Conservation (phyloP, 1,284 basidiomycete genomes). For the Amylostereum areolatum region DNA sequence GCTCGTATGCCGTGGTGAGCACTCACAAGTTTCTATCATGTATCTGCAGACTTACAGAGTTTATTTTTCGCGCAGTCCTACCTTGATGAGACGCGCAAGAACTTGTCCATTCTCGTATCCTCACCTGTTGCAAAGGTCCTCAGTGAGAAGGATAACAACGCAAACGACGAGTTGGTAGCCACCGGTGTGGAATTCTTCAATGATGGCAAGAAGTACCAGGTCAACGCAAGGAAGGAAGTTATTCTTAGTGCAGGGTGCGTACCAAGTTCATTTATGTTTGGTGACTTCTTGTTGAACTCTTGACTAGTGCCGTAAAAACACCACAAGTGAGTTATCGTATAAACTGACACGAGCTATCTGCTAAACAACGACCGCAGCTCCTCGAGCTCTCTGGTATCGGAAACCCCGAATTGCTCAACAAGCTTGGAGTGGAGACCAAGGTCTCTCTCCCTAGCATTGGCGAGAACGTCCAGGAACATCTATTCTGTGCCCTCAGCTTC, state of each 20-base stretch:
- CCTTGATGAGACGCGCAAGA: slow-evolving; percentile 9
- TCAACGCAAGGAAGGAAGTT: slow-evolving; percentile 27
- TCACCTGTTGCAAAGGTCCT: slow-evolving; percentile 16
- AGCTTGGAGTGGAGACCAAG: slow-evolving; percentile 25
- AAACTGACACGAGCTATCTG: slow-evolving; percentile 2
- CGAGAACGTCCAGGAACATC: slow-evolving; percentile 35
- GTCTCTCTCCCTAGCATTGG: slow-evolving; percentile 35
- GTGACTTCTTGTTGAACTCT: background rate
- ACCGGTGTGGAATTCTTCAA: slow-evolving; percentile 23
- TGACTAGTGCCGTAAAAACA: slow-evolving; percentile 7
- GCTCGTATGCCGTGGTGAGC: background rate
- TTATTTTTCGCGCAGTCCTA: slow-evolving; percentile 13
- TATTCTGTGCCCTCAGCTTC: slow-evolving; percentile 11
- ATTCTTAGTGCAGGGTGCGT: slow-evolving; percentile 33
- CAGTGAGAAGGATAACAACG: background rate
- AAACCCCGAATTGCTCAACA: slow-evolving; percentile 23
- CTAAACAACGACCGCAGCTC: slow-evolving; percentile 22
- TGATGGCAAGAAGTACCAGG: slow-evolving; percentile 16
- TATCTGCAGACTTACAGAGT: slow-evolving; percentile 8
- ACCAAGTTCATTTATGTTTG: background rate
- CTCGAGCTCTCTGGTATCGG: slow-evolving; percentile 39
- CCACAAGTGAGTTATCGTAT: slow-evolving; percentile 22
- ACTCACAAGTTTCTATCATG: background rate
- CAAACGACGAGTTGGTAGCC: slow-evolving; percentile 7
- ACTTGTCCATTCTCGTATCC: slow-evolving; percentile 16